Conservation (phyloP, 257 asterid species). For the Paraleonurus japonicus region DNA sequence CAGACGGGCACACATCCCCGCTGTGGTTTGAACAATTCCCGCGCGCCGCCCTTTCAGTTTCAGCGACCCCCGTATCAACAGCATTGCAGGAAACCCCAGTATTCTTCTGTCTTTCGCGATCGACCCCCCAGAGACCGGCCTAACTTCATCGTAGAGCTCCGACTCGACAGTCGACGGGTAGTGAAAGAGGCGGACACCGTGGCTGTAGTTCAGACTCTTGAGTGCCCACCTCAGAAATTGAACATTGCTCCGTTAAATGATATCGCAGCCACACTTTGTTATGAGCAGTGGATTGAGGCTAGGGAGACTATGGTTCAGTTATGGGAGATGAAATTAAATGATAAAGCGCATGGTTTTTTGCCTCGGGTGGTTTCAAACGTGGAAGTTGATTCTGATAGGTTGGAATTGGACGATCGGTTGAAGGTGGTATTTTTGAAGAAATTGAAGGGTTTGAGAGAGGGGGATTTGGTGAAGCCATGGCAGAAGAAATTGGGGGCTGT, state of each 20-base stretch:
- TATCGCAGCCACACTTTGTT: constrained; percentile 35
- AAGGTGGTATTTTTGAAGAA: constrained; percentile 45
- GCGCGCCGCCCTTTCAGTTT: constrained; percentile 23
- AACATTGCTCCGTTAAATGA: constrained; percentile 4
- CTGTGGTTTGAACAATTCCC: constrained; percentile 10
- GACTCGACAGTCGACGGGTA: constrained; percentile 10
- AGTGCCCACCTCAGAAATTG: constrained; percentile 37
- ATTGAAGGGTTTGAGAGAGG: constrained; percentile 41
- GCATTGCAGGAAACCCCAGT: constrained; percentile 17
- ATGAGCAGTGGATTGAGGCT: constrained; percentile 76
- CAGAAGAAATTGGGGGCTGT: constrained; percentile 33
- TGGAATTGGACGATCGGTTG: constrained; percentile 51
- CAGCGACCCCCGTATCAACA: constrained; percentile 30
- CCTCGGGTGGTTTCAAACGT: constrained; percentile 43
- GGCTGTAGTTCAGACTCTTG: constrained; percentile 31
- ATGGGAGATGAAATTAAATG: constrained; percentile 54
- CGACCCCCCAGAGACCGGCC: constrained; percentile 37
- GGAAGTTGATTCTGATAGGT: constrained; percentile 58
- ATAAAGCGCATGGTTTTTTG: constrained; percentile 26
- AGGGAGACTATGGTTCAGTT: constrained; percentile 52
- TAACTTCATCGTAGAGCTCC: constrained; percentile 55
- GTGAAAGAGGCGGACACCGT: constrained; percentile 24
- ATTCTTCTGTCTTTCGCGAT: constrained; percentile 33
- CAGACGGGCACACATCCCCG: constrained; percentile 21
- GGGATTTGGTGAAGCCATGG: constrained; percentile 50